phyloP scores from a whole-genome alignment of 73 alveolate genomes.

The Tetrahymena thermophila region DNA sequence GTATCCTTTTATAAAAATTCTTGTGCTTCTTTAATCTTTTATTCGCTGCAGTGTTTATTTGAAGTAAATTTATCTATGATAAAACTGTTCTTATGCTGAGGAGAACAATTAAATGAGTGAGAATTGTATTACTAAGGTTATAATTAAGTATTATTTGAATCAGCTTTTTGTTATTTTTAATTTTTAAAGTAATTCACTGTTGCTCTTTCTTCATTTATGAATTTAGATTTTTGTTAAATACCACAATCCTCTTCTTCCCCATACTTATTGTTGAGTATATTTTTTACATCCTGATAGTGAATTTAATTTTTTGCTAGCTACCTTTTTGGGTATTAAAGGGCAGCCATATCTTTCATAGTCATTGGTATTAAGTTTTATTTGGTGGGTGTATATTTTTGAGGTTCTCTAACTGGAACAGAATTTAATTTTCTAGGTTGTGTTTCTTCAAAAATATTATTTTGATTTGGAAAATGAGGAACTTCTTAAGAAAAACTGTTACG shows the following conservation, averaged over 20 bases:
- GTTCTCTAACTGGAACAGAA: neutral
- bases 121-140: neutral
- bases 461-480: neutral
- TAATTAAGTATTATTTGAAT: neutral
- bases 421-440: neutral
- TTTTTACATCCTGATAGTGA: neutral
- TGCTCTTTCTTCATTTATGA: neutral
- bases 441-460: neutral
- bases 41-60: neutral
- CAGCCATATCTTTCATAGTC: slow-evolving; percentile 1
- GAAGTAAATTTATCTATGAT: neutral
- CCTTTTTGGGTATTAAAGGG: neutral
- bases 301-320: neutral
- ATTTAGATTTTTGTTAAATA: neutral
- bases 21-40: neutral
- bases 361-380: neutral
- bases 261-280: neutral
- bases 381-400: neutral
- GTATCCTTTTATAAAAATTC: neutral
- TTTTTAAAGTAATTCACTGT: neutral
- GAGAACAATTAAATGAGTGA: neutral
- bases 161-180: neutral
- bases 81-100: neutral
- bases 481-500: neutral
- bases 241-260: neutral